Evolutionary conservation across 2,329 filamentous ascomycete species (phyloP).

Genomic region (Trichoderma semiorbis): DNA sequence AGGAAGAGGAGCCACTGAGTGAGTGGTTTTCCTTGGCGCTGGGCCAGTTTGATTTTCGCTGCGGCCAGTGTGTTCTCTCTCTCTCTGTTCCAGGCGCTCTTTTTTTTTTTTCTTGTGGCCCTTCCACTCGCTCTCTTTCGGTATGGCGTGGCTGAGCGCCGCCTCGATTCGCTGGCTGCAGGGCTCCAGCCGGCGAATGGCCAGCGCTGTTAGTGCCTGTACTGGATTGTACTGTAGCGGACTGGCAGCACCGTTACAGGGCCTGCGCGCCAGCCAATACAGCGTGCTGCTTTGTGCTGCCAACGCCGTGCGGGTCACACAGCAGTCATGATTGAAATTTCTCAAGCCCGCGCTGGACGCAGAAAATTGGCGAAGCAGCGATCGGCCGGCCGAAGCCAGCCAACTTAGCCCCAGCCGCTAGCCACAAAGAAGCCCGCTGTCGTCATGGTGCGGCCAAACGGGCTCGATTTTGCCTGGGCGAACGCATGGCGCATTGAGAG

Average conservation of each 20-base stretch:
- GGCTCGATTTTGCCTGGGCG: background rate
- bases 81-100: background rate
- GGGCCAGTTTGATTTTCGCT: background rate
- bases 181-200: background rate
- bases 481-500: background rate
- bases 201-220: background rate
- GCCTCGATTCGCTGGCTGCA: background rate
- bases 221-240: constrained; percentile 2
- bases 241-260: background rate
- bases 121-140: background rate
- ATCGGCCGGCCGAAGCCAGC: constrained; percentile 1
- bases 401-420: background rate
- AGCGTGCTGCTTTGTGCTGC: background rate
- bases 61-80: background rate
- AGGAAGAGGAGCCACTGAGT: constrained; percentile 7
- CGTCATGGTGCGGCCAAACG: constrained; percentile 11
- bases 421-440: background rate
- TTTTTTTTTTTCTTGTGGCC: background rate
- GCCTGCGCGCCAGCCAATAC: background rate
- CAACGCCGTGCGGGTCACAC: background rate
- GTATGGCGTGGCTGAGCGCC: constrained; percentile 1
- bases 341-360: constrained; percentile 4
- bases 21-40: constrained; percentile 11
- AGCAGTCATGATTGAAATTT: background rate
- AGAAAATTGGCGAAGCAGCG: background rate